Conservation (phyloP, 2,329 filamentous ascomycete species). For the Cladosporium austrohemisphaericum region DNA sequence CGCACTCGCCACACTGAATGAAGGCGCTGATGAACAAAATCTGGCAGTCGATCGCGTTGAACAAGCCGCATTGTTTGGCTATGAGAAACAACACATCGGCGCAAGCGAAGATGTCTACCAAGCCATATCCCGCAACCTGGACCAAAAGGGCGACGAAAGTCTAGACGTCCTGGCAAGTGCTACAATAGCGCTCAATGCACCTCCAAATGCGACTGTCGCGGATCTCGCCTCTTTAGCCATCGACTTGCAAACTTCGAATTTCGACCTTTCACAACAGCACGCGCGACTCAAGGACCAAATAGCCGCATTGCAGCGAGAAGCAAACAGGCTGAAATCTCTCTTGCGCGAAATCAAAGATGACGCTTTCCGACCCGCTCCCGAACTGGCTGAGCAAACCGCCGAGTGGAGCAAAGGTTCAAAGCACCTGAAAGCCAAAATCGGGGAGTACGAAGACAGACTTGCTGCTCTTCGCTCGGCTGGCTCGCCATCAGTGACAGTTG, state of each 20-base stretch:
- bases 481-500: slow-evolving; percentile 48
- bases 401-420: slow-evolving; percentile 70
- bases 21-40: slow-evolving; percentile 69
- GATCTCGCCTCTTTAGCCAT: slow-evolving; percentile 15
- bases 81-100: slow-evolving; percentile 32
- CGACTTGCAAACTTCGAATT: slow-evolving; percentile 20
- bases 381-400: slow-evolving; percentile 65
- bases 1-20: slow-evolving; percentile 70
- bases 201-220: slow-evolving; percentile 14
- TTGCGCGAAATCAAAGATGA: slow-evolving; percentile 24
- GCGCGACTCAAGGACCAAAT: slow-evolving; percentile 24
- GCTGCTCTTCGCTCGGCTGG: slow-evolving; percentile 15
- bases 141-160: slow-evolving; percentile 32
- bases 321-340: slow-evolving; percentile 20
- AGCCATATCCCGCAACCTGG: slow-evolving; percentile 20
- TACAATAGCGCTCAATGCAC: slow-evolving; percentile 35
- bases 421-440: slow-evolving; percentile 60
- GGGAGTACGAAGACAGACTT: slow-evolving; percentile 55
- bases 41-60: slow-evolving; percentile 57
- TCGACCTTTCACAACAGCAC: slow-evolving; percentile 29
- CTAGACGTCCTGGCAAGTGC: slow-evolving; percentile 37
- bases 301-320: slow-evolving; percentile 25
- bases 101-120: slow-evolving; percentile 21
- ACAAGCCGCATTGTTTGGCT: slow-evolving; percentile 54
- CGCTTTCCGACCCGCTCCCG: slow-evolving; percentile 45